Conservation (phyloP, 2,329 filamentous ascomycete species). For the Talaromyces sp. region DNA sequence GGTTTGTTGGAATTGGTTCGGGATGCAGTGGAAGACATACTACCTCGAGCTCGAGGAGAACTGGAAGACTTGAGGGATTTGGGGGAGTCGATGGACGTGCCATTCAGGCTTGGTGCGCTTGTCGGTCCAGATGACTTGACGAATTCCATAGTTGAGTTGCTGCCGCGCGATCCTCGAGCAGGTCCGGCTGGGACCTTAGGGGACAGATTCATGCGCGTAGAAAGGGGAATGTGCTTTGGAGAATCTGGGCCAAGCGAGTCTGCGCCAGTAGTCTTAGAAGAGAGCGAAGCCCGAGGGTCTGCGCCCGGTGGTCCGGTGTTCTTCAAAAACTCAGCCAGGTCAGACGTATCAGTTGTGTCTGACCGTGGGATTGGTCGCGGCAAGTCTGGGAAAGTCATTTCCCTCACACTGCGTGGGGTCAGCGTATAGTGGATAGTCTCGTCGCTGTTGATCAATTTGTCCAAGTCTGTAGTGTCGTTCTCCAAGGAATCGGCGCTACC, state of each 20-base stretch:
- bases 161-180: conserved; percentile 73
- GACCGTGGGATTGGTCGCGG: conserved; percentile 36
- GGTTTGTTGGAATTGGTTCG: conserved; percentile 35
- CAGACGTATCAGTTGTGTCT: conserved; percentile 40
- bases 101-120: conserved; percentile 3
- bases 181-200: conserved; percentile 33
- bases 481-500: conserved; percentile 32
- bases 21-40: conserved; percentile 17
- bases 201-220: conserved; percentile 15
- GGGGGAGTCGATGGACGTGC: not conserved
- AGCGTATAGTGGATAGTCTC: conserved; percentile 82
- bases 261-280: conserved; percentile 22
- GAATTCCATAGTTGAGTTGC: conserved; percentile 80
- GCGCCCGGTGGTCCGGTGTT: conserved; percentile 38
- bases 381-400: conserved; percentile 59
- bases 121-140: conserved; percentile 79
- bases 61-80: not conserved
- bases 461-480: conserved; percentile 69
- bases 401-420: conserved; percentile 76
- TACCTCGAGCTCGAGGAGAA: conserved; percentile 18
- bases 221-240: conserved; percentile 29
- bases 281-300: conserved; percentile 21
- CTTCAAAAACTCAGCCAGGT: conserved; percentile 43
- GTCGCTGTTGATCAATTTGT: conserved; percentile 78
- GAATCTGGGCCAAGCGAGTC: conserved; percentile 26